These are phyloP conservation scores for Phialocephala subalpina DNA, from an alignment of 2,329 filamentous ascomycete genomes.

Conservation along the genomic window DNA sequence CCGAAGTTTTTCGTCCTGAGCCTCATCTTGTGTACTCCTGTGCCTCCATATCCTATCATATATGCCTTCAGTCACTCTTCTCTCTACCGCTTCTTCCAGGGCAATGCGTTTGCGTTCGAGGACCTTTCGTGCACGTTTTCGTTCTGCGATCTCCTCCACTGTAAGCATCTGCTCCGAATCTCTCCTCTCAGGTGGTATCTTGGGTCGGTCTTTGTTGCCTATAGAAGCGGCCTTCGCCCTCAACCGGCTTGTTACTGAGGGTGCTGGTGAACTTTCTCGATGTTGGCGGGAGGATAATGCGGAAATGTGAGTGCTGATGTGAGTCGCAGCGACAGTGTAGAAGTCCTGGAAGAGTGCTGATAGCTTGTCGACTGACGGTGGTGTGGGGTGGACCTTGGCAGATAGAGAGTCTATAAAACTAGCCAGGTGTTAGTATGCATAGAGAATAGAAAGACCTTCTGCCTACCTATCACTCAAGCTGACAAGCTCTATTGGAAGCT, in stretches of 20 bases:
- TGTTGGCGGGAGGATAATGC: slow-evolving; percentile 78
- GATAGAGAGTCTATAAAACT: slow-evolving; percentile 92
- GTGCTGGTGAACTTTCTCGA: slow-evolving; percentile 67
- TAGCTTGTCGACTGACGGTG: slow-evolving; percentile 83
- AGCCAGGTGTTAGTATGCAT: slow-evolving; percentile 33
- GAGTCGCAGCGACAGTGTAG: slow-evolving; percentile 80
- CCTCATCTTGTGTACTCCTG: slow-evolving; percentile 90
- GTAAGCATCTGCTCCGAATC: slow-evolving; percentile 83
- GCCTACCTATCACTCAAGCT: slow-evolving; percentile 85
- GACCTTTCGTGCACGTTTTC: slow-evolving; percentile 78
- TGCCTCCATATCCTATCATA: slow-evolving; percentile 93
- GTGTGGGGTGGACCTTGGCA: slow-evolving; percentile 85
- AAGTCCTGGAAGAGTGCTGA: slow-evolving; percentile 95
- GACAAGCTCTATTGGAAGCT: slow-evolving; percentile 92
- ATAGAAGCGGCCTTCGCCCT: slow-evolving; percentile 64
- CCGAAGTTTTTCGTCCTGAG: slow-evolving; percentile 90
- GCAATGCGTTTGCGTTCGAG: slow-evolving; percentile 80
- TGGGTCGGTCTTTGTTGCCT: slow-evolving; percentile 59
- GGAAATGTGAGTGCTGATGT: slow-evolving; percentile 88
- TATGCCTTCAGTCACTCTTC: slow-evolving; percentile 82
- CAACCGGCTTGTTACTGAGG: slow-evolving; percentile 62
- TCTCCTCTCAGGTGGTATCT: slow-evolving; percentile 45
- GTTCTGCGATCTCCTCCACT: slow-evolving; percentile 80
- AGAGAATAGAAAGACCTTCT: background rate
- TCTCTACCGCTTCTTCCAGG: slow-evolving; percentile 91